Conservation (phyloP, 2,329 filamentous ascomycete genomes). For the Neonectria ditissima region DNA sequence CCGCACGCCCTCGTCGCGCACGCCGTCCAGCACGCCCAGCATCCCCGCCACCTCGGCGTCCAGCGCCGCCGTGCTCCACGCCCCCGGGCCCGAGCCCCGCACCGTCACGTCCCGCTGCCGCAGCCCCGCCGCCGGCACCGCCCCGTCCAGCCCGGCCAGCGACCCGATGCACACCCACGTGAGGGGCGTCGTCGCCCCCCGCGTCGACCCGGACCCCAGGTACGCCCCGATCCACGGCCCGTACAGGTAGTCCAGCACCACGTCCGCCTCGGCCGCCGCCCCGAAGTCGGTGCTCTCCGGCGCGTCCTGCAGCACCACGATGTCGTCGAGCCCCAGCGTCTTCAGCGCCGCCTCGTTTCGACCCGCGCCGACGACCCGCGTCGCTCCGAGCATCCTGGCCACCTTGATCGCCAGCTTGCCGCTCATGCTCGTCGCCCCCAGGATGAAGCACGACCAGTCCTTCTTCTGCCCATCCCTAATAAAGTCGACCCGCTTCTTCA, state of each 20-base stretch:
- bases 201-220: constrained; percentile 54
- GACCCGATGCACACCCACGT: constrained; percentile 67
- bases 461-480: constrained; percentile 38
- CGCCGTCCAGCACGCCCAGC: constrained; percentile 41
- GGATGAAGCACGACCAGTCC: constrained; percentile 61
- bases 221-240: constrained; percentile 57
- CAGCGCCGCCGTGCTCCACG: constrained; percentile 51
- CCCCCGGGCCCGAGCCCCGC: constrained; percentile 59
- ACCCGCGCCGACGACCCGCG: constrained; percentile 62
- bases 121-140: constrained; percentile 57
- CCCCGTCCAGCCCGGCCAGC: constrained; percentile 53
- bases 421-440: constrained; percentile 65
- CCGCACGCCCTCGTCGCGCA: constrained; percentile 36
- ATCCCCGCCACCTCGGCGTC: constrained; percentile 40
- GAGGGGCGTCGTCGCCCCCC: constrained; percentile 51
- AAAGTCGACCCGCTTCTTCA: constrained; percentile 58
- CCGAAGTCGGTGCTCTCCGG: constrained; percentile 59
- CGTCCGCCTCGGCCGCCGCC: constrained; percentile 59
- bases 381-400: constrained; percentile 61
- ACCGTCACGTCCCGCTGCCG: constrained; percentile 62
- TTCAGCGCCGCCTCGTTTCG: constrained; percentile 58
- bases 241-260: constrained; percentile 70
- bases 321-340: constrained; percentile 58
- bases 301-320: constrained; percentile 56
- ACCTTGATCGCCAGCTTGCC: constrained; percentile 63